Base-by-base conservation (phyloP, 2,329 filamentous ascomycete genomes). In the Cladophialophora psammophila region DNA sequence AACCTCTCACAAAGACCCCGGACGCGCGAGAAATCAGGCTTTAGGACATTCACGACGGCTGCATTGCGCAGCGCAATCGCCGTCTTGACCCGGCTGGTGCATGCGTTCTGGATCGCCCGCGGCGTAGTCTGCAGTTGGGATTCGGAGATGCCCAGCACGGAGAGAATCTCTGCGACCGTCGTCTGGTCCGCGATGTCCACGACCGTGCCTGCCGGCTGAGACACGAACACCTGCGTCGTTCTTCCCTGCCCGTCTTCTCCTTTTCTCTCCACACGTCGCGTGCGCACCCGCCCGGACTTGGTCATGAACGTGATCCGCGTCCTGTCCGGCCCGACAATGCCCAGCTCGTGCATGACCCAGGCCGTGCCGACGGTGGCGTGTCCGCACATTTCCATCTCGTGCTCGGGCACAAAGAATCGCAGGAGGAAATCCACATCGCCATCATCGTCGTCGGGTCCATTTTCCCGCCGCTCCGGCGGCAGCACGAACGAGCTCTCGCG, bases 371-470 rank as follows among this genome's bases (percentile, higher is more conserved):
- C 60, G 4, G 60, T 62, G 2, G 60, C 60, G 26, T 62, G 60
- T 10, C 60, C 60, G 36, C 60, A 62, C 60, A 62, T 62, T 15
- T 62, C 60, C 60, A 62, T 62, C 50, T 62, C 60, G 15, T 62
- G 60, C 18, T 62, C 60, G 1, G 60, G 60, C 8, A 62, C 60
- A 40, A 62, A 62, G 48, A 62, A 62, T 13, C 48, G 32, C 35
- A 62, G 26, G 18, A 40, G 5, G 48, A 54, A 62, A 62, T 62
- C 60, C 5, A 42, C 56, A 26, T 26, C 3, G 26, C 26, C 26
- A 26, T 26, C 26, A 26, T 26, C 26, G 26, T 26, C 42, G 45
- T n/a, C 26, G 10, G 56, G 15, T n/a, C 18, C 60, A 13, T 53
- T 32, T 10, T 55, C n/a, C 12, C 10, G 10, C 8, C 13, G 54